These are phyloP conservation scores for Farysia itapuensis DNA, from an alignment of 1,284 basidiomycete species.

Conservation along the genomic window DNA sequence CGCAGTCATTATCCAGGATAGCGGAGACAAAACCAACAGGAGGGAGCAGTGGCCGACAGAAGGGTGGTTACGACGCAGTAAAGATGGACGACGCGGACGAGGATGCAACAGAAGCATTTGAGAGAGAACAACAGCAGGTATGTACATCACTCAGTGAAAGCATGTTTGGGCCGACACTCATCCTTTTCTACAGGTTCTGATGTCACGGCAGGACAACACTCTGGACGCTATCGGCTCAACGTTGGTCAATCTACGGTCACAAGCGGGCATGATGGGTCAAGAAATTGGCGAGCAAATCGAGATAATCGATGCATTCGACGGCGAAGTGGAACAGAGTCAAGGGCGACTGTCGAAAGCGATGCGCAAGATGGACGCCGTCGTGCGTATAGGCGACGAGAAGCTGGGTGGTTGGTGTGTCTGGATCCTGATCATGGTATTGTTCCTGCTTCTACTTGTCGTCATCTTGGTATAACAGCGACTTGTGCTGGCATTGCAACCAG, in stretches of 20 bases:
- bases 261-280: constrained; percentile 53
- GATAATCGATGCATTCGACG: constrained; percentile 52
- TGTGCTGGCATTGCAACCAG: not conserved
- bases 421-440: constrained; percentile 50
- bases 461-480: constrained; percentile 38
- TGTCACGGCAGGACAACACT: constrained; percentile 53
- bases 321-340: constrained; percentile 51
- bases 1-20: constrained; percentile 15
- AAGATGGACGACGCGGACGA: constrained; percentile 41
- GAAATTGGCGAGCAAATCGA: constrained; percentile 57
- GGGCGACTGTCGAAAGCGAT: constrained; percentile 43
- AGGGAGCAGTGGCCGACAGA: constrained; percentile 1
- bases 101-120: constrained; percentile 45
- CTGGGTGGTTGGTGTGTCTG: constrained; percentile 58
- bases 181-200: constrained; percentile 25
- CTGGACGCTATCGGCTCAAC: constrained; percentile 51
- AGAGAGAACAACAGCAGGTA: constrained; percentile 57
- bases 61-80: constrained; percentile 14
- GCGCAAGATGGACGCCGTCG: constrained; percentile 53
- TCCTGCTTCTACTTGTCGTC: constrained; percentile 34
- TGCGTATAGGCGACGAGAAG: constrained; percentile 49
- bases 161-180: too few relatives aligned
- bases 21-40: constrained; percentile 8
- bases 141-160: too few relatives aligned
- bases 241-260: constrained; percentile 42